Conservation (phyloP, 352 stramenopile species). For the Phytopythium vexans region DNA sequence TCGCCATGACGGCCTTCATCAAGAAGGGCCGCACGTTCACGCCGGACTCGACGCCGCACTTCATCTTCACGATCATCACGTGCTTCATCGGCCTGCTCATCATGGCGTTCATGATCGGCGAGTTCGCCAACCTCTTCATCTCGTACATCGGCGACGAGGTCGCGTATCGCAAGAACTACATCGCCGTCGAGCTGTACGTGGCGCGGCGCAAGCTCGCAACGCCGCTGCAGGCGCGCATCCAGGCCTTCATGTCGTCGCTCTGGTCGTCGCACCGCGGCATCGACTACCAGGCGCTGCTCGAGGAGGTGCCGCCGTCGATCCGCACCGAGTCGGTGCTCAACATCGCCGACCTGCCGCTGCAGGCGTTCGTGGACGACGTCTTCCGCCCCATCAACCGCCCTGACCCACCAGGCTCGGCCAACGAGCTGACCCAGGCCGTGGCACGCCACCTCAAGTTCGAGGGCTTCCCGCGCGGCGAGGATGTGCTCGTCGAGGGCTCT, state of each 20-base stretch:
- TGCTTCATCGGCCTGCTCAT: slow-evolving; percentile 52
- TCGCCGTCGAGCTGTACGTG: slow-evolving; percentile 59
- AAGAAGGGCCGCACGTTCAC: slow-evolving; percentile 63
- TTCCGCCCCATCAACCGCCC: slow-evolving; percentile 36
- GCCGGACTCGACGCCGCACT: slow-evolving; percentile 39
- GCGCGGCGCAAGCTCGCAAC: slow-evolving; percentile 42
- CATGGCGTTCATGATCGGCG: slow-evolving; percentile 73
- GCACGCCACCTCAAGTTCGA: slow-evolving; percentile 52
- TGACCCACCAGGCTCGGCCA: slow-evolving; percentile 15
- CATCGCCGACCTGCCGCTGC: slow-evolving; percentile 40
- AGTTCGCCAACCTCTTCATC: slow-evolving; percentile 68
- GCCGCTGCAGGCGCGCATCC: slow-evolving; percentile 34
- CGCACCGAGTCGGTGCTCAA: slow-evolving; percentile 45
- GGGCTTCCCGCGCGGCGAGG: slow-evolving; percentile 54
- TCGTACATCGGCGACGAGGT: slow-evolving; percentile 73
- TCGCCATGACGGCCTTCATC: slow-evolving; percentile 54
- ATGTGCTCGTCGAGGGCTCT: slow-evolving; percentile 57
- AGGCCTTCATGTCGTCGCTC: slow-evolving; percentile 54
- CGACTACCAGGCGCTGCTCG: slow-evolving; percentile 52
- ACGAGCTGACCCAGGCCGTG: slow-evolving; percentile 33
- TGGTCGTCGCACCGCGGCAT: slow-evolving; percentile 65
- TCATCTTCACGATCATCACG: slow-evolving; percentile 42
- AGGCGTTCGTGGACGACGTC: slow-evolving; percentile 31
- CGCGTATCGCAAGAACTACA: slow-evolving; percentile 69
- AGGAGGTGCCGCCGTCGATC: slow-evolving; percentile 45